Conservation (phyloP, 192 early-diverging fungal species). For the Jimgerdemannia lactiflua region DNA sequence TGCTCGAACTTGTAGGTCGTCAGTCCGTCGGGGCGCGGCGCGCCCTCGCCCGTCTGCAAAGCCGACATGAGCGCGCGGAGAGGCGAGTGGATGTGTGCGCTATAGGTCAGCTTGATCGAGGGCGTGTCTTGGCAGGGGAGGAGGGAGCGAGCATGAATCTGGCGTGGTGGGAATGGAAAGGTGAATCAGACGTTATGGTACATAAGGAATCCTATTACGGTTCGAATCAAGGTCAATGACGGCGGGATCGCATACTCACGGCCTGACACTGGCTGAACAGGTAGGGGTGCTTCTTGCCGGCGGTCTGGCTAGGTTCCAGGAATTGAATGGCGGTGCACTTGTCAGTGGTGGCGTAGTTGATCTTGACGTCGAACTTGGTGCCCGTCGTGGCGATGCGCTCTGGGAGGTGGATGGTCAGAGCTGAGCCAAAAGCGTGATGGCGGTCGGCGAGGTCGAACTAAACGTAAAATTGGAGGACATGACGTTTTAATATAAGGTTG, state of each 20-base stretch:
- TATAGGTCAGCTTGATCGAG: slow-evolving; percentile 84
- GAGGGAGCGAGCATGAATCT: slow-evolving; percentile 90
- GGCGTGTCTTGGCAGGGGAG: slow-evolving; percentile 91
- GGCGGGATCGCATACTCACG: slow-evolving; percentile 15
- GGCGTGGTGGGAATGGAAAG: not conserved
- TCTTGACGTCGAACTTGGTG: slow-evolving; percentile 50
- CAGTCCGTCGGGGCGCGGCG: slow-evolving; percentile 42
- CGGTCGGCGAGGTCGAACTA: slow-evolving; percentile 50
- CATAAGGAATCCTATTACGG: too few species aligned
- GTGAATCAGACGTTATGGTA: not conserved
- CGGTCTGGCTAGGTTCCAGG: slow-evolving; percentile 81
- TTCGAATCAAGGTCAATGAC: too few species aligned
- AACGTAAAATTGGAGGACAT: not conserved
- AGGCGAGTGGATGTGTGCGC: slow-evolving; percentile 77
- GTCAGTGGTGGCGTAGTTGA: slow-evolving; percentile 78
- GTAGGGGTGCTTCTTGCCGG: slow-evolving; percentile 92
- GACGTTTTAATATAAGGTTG: not conserved
- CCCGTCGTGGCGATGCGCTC: slow-evolving; percentile 32
- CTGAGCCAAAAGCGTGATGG: slow-evolving; percentile 69
- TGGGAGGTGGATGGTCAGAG: slow-evolving; percentile 63
- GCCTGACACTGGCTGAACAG: slow-evolving; percentile 97
- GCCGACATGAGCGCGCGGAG: slow-evolving; percentile 96
- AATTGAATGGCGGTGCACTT: slow-evolving; percentile 92
- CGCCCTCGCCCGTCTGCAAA: slow-evolving; percentile 60
- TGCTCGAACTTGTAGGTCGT: slow-evolving; percentile 83